Conservation (phyloP, 805 yeast genomes). For the Debaryomyces castellii region DNA sequence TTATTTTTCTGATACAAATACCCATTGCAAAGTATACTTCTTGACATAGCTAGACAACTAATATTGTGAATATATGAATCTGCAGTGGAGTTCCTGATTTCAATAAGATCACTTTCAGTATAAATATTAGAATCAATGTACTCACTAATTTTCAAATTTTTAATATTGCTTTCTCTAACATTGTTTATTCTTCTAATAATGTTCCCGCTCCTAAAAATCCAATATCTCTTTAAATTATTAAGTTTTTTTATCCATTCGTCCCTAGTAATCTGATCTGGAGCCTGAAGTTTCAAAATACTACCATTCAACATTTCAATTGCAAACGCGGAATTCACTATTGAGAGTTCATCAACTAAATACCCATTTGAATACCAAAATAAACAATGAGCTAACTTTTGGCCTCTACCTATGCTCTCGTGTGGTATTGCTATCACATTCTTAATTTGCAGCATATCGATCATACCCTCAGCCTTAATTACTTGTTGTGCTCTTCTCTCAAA, state of each 20-base stretch:
- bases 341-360: constrained; percentile 21
- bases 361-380: constrained; percentile 31
- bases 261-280: constrained; percentile 48
- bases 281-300: constrained; percentile 49
- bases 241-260: constrained; percentile 69
- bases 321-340: constrained; percentile 48
- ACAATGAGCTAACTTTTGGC: constrained; percentile 28
- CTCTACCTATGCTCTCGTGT: constrained; percentile 12
- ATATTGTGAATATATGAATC: constrained; percentile 55
- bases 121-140: constrained; percentile 54
- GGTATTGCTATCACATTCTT: constrained; percentile 36
- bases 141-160: constrained; percentile 51
- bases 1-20: constrained; percentile 65
- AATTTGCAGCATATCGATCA: constrained; percentile 59
- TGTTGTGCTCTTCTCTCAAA: constrained; percentile 59
- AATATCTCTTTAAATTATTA: constrained; percentile 46
- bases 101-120: constrained; percentile 35
- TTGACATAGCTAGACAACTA: constrained; percentile 57
- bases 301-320: constrained; percentile 52
- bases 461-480: constrained; percentile 55
- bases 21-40: constrained; percentile 65
- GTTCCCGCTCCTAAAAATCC: constrained; percentile 50
- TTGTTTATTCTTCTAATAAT: constrained; percentile 37
- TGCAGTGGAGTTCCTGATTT: constrained; percentile 55
- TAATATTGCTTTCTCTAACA: constrained; percentile 46